Conservation (phyloP, 225 moss, liverwort and hornwort genomes). For the Pleurozium schreberi region DNA sequence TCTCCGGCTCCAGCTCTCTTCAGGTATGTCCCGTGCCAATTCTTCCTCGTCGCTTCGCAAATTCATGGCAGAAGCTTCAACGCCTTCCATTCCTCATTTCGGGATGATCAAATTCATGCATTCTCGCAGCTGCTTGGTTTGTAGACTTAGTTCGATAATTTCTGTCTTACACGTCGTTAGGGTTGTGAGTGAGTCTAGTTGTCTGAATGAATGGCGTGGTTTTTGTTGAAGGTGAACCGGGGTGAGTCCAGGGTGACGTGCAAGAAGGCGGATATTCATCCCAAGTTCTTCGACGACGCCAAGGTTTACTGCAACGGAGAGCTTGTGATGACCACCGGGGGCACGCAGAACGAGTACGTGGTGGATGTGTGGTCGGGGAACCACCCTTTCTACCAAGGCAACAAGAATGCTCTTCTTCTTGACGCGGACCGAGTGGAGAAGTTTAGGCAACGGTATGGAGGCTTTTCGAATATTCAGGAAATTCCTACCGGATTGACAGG, state of each 20-base stretch:
- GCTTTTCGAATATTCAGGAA: constrained; percentile 37
- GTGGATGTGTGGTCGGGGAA: constrained; percentile 96
- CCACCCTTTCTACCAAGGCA: constrained; percentile 92
- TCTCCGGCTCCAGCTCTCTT: constrained; percentile 17
- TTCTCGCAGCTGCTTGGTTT: not conserved
- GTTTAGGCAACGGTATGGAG: constrained; percentile 66
- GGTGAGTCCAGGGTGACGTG: constrained; percentile 60
- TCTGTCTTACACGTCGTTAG: not conserved
- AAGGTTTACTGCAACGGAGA: constrained; percentile 86
- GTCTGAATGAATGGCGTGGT: not conserved
- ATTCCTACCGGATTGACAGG: constrained; percentile 62
- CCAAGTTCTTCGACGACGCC: constrained; percentile 53
- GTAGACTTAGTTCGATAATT: not conserved
- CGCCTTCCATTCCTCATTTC: not conserved
- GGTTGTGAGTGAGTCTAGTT: not conserved
- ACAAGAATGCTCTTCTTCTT: constrained; percentile 62
- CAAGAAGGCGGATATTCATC: constrained; percentile 72
- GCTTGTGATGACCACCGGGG: constrained; percentile 79
- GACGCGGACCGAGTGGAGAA: constrained; percentile 93
- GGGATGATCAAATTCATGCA: not conserved
- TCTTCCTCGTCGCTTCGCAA: not conserved
- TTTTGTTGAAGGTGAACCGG: constrained; percentile 43
- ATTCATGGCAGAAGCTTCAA: not conserved
- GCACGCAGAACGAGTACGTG: constrained; percentile 76
- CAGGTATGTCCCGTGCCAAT: not conserved